Base-by-base conservation (phyloP, 2,329 filamentous ascomycete species). In the Diplodia corticola region DNA sequence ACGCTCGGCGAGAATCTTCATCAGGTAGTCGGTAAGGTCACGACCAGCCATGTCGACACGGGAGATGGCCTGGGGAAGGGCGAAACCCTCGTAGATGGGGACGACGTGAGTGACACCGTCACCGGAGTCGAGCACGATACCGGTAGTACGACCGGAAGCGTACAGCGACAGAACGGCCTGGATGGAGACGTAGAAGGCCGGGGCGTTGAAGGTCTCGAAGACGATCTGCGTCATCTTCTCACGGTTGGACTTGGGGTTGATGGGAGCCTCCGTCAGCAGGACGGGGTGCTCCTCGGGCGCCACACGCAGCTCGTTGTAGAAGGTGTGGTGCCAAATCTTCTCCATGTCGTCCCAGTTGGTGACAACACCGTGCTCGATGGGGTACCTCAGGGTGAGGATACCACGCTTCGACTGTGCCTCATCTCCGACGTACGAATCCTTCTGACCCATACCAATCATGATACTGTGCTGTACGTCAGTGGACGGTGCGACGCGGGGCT, bases 311-410 rank as follows among this genome's bases (percentile, higher is more conserved):
- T 99, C 95, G 86, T 99, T 99, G 92, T 98, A 99, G 89, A 99
- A 99, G 81, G 95, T 98, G 92, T 99, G 95, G 85, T 99, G 95
- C 95, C 95, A 99, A 78, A 99, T 98, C 91, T 98, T 98, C 88
- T 98, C 95, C 95, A 98, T 98, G 84, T 98, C 95, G 83, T 99
- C 95, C 95, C 95, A 99, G 92, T 98, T 98, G 86, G 95, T 99
- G 81, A 99, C 95, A 78, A 99, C 95, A 95, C 95, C 95, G 90
- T 99, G 95, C 89, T 99, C 95, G 82, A 99, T 99, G 81, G 95
- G 95, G 86, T 99, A 99, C 87, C 95, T 91, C 81, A 99, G 89
- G 72, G 94, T 98, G 77, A 99, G 89, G 86, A 99, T 98, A 97
- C 95, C 95, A 95, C 95, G 94, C 93, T 99, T 99, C 82, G 95